Conservation (phyloP, 202 grass and related monocot species). For the Setaria italica region DNA sequence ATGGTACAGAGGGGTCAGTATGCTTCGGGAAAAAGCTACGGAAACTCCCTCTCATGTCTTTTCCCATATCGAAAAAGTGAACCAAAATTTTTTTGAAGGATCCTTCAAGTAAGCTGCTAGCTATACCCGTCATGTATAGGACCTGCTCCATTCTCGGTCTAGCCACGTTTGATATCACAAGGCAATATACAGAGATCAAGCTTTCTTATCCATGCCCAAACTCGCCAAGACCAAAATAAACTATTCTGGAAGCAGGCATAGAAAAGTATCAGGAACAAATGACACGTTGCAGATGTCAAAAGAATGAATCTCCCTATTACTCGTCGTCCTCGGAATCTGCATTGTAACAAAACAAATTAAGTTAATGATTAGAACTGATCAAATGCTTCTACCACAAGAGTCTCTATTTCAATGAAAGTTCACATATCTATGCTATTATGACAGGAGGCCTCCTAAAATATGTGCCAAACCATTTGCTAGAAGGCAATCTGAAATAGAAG, state of each 20-base stretch:
- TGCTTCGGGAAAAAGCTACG: conserved; percentile 37
- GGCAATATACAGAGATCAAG: conserved; percentile 51
- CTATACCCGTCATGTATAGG: conserved; percentile 68
- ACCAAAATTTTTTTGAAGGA: conserved; percentile 55
- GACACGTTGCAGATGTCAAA: conserved; percentile 47
- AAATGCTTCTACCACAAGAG: conserved; percentile 20
- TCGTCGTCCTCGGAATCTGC: conserved; percentile 87
- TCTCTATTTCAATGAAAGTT: conserved; percentile 14
- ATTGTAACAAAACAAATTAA: conserved; percentile 41
- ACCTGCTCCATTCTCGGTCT: conserved; percentile 50
- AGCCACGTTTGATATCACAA: conserved; percentile 49
- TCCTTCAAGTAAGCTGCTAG: conserved; percentile 66
- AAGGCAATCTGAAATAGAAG: conserved; percentile 28
- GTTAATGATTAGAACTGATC: conserved; percentile 15
- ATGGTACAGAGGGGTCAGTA: conserved; percentile 52
- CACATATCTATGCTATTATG: neutral
- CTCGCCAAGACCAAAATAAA: conserved; percentile 46
- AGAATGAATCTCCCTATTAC: conserved; percentile 51
- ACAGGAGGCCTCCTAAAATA: conserved; percentile 15
- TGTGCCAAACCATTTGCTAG: conserved; percentile 27
- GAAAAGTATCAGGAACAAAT: conserved; percentile 53
- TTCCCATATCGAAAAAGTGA: conserved; percentile 49
- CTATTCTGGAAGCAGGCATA: conserved; percentile 43
- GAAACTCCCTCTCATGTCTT: conserved; percentile 45
- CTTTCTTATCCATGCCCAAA: conserved; percentile 45